Conservation (phyloP, 495 filamentous ascomycete genomes). For the Letharia columbiana region DNA sequence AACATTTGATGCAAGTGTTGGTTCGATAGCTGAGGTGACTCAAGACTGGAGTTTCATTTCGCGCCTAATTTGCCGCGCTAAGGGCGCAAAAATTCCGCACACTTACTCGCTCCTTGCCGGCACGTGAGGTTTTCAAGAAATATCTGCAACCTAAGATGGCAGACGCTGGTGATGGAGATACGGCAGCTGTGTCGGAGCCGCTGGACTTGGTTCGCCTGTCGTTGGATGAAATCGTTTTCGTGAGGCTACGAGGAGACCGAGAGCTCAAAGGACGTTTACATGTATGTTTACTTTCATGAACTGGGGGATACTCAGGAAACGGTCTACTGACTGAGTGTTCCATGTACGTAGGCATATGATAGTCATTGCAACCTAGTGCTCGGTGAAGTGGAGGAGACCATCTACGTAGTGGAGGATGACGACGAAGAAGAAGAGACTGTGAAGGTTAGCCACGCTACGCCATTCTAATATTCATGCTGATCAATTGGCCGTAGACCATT, state of each 20-base stretch:
- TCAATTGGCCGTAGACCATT: constrained; percentile 55
- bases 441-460: constrained; percentile 34
- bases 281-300: constrained; percentile 42
- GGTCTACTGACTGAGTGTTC: constrained; percentile 3
- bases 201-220: constrained; percentile 91
- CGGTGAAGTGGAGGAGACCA: constrained; percentile 93
- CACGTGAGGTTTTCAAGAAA: background rate
- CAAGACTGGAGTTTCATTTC: constrained; percentile 1
- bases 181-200: constrained; percentile 66
- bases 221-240: constrained; percentile 91
- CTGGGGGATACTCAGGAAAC: background rate
- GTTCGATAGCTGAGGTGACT: background rate
- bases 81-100: constrained; percentile 10
- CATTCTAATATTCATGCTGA: constrained; percentile 18
- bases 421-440: constrained; percentile 75
- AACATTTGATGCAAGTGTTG: background rate
- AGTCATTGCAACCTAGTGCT: constrained; percentile 98
- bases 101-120: background rate
- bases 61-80: constrained; percentile 5
- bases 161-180: constrained; percentile 57
- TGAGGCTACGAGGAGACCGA: constrained; percentile 90
- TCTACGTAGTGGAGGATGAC: constrained; percentile 76
- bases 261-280: constrained; percentile 93
- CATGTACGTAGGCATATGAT: constrained; percentile 71
- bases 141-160: constrained; percentile 45